Base-by-base conservation (phyloP, 2,329 filamentous ascomycete genomes). In the Cadophora luteo-olivacea region DNA sequence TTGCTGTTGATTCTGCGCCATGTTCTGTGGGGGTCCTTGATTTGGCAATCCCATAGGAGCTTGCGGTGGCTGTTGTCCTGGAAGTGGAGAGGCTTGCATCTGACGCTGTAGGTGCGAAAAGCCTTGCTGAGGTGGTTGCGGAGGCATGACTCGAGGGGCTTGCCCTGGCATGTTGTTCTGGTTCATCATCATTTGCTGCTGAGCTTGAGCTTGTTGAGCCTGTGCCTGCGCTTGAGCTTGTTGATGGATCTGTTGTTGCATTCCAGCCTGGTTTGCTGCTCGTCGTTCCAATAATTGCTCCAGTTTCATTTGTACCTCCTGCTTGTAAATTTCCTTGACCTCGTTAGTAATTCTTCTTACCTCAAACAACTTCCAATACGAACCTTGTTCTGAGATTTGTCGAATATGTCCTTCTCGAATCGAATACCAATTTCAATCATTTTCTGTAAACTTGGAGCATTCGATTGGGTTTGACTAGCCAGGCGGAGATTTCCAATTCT, bases 101-200 rank as follows among this genome's bases (percentile, higher is more conserved):
- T 83, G 85, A 65, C 87, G 86, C 68, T 87, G 86, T 45, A 89
- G 81, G 60, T 85, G 83, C 69, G 86, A 86, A 68, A 89, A 89
- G 0, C 82, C 83, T 72, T 84, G 86, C 69, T 85, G 87, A 1
- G 80, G 78, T 7, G 80, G 81, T 73, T 85, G 85, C 64, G 76
- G 76, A 78, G 85, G 83, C 66, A 74, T 72, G 14, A 82, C 82
- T 45, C 86, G 82, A 49, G 82, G 81, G 80, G 87, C 84, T 70
- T 85, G 82, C 14, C 80, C 81, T 68, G 84, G 84, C 80, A 87
- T 83, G 5, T 75, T 75, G 67, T 82, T 84, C 66, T 84, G 84
- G 68, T 82, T 85, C 81, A 87, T 83, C 80, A 88, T 82, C 69
- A 85, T 82, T 78, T 87, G 81, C 65, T 85, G 80, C 61, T 82